Conservation (phyloP, 768 basidiomycete genomes). For the Baorangia bicolor region DNA sequence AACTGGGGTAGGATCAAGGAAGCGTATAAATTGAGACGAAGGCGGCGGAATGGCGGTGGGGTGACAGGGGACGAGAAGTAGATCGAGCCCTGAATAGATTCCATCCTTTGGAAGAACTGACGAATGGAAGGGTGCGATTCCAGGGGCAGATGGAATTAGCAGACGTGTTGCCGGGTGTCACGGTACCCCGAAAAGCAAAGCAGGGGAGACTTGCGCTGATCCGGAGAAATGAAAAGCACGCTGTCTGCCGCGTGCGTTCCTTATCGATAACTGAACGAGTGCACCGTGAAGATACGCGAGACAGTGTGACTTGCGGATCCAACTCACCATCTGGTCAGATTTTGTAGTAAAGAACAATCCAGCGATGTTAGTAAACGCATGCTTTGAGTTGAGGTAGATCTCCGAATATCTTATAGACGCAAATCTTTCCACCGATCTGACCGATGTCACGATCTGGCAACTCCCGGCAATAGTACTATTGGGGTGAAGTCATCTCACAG, state of each 20-base stretch:
- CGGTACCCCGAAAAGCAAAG: conserved; percentile 22
- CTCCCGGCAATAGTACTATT: too few relatives aligned
- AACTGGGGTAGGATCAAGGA: conserved; percentile 35
- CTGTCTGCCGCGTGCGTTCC: conserved; percentile 17
- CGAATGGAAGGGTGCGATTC: conserved; percentile 15
- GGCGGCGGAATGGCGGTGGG: conserved; percentile 8
- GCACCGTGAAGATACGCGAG: conserved; percentile 22
- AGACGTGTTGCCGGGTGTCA: conserved; percentile 20
- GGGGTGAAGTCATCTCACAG: too few relatives aligned
- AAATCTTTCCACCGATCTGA: too few relatives aligned
- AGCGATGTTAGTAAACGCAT: too few relatives aligned
- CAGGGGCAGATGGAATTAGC: conserved; percentile 18
- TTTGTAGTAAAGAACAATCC: too few relatives aligned
- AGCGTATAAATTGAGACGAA: conserved; percentile 1
- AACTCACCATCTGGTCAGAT: too few relatives aligned
- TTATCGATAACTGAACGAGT: conserved; percentile 23
- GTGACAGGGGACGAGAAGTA: conserved; percentile 1
- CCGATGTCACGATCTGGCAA: too few relatives aligned
- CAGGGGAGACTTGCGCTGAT: conserved; percentile 22
- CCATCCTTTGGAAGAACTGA: conserved; percentile 24
- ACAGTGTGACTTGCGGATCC: conserved; percentile 27
- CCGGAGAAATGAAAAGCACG: conserved; percentile 33
- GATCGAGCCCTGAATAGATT: conserved; percentile 12
- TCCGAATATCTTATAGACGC: too few relatives aligned
- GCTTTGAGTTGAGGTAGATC: too few relatives aligned